Base-by-base conservation (phyloP, 2,329 filamentous ascomycete species). In the Paecilomyces sp. region DNA sequence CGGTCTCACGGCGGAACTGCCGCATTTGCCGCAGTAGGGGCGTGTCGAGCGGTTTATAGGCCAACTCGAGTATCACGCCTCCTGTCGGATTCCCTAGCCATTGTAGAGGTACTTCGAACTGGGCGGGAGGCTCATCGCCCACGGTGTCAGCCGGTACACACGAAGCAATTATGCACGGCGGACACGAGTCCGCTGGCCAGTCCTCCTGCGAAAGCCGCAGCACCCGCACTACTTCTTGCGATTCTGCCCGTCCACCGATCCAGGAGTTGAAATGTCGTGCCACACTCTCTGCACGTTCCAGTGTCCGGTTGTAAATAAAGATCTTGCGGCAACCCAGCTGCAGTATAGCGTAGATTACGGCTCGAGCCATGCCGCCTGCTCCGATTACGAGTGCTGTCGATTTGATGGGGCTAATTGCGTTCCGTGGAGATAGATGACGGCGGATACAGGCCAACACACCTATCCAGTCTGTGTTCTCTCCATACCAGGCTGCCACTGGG, bases 281-380 rank as follows among this genome's bases (percentile, higher is more conserved):
- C 0, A 92, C 80, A 41, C 82, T 85, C 58, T 86, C 80, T 0
- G 89, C 88, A 56, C 88, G 88, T n/a, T 80, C 78, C 1, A 81
- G 62, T 0, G 88, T 92, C 30, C 90, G 81, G 67, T 93, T 92
- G 71, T 84, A 87, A 24, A 93, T 83, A 64, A 88, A 86, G 55
- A 93, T 88, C 64, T 89, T 89, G 61, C 85, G 85, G 55, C 91
- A 89, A 2, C 89, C 90, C 7, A 92, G 79, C 66, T 90, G 88
- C 25, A 92, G 80, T 83, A 93, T 86, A 1, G 89, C 86, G 66
- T 93, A 93, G 2, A 91, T 83, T 1, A 89, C 88, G 2, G 89
- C 88, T 61, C 90, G 82, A 8, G 88, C 89, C 89, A 92, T 92
- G 6, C 90, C 89, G 52, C 83, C 83, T n/a, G 83, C 82, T 9